phyloP scores from a whole-genome alignment of 176 grass and related monocot species.

The Avena eriantha region DNA sequence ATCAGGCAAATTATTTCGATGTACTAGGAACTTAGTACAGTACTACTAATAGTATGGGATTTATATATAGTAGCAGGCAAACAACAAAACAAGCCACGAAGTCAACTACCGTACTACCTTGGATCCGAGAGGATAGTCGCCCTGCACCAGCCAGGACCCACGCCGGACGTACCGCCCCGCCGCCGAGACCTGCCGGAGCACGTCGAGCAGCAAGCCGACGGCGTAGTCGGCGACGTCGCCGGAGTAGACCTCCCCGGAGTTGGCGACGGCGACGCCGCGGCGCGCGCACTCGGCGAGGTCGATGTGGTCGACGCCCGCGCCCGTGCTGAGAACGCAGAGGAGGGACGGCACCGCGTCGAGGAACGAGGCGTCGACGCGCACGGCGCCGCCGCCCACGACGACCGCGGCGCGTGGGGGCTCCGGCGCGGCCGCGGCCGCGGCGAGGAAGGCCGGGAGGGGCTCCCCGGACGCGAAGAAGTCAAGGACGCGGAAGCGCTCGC shows the following conservation, averaged over 20 bases:
- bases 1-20: not conserved
- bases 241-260: conserved; percentile 48
- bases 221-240: conserved; percentile 44
- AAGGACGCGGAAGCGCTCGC: no score
- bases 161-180: conserved; percentile 35
- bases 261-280: conserved; percentile 52
- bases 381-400: not conserved
- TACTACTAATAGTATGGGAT: no score
- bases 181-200: conserved; percentile 46
- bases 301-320: conserved; percentile 55
- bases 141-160: conserved; percentile 33
- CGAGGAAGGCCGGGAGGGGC: not conserved
- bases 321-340: conserved; percentile 47
- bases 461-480: no score
- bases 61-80: not conserved
- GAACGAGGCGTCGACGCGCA: conserved; percentile 22
- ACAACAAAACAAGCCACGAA: not conserved
- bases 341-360: conserved; percentile 43
- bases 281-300: conserved; percentile 55
- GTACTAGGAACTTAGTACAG: no score
- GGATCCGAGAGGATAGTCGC: conserved; percentile 42
- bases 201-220: conserved; percentile 52
- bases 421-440: conserved; percentile 8
- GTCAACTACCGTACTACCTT: conserved; percentile 44
- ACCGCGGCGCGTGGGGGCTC: conserved; percentile 37